Conservation (phyloP, 192 early-diverging fungal genomes). For the Piromyces sp. region DNA sequence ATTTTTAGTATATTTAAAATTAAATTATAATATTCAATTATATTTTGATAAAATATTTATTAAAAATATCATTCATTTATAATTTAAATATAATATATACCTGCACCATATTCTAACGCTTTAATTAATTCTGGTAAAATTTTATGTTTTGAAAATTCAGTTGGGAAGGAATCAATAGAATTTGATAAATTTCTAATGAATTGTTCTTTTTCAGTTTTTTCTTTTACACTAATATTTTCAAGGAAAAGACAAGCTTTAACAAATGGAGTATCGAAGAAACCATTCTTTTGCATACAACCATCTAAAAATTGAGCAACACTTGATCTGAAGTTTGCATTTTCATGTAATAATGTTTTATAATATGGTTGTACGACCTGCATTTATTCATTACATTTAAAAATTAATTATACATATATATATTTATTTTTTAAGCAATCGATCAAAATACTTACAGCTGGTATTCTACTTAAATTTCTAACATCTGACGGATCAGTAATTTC, state of each 20-base stretch:
- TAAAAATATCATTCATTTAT: no score
- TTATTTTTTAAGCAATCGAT: no score
- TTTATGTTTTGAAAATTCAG: slow-evolving; percentile 75
- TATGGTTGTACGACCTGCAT: slow-evolving; percentile 1
- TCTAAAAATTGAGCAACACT: slow-evolving; percentile 54
- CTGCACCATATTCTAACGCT: slow-evolving; percentile 60
- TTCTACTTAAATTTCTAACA: neutral
- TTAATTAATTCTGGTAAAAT: slow-evolving; percentile 81
- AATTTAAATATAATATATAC: slow-evolving; percentile 1
- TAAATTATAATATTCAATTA: no score
- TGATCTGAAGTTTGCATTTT: slow-evolving; percentile 42
- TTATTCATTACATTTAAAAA: no score
- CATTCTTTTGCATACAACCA: slow-evolving; percentile 27
- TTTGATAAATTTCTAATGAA: slow-evolving; percentile 65
- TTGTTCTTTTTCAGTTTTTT: slow-evolving; percentile 63
- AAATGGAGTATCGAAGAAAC: slow-evolving; percentile 71
- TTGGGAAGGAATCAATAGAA: slow-evolving; percentile 58
- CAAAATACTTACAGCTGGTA: neutral
- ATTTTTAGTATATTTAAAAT: no score
- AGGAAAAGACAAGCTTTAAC: slow-evolving; percentile 65
- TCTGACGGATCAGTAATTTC: neutral
- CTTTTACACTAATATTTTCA: slow-evolving; percentile 85
- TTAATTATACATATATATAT: no score
- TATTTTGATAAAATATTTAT: no score
- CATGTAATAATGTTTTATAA: slow-evolving; percentile 40